phyloP scores from a whole-genome alignment of 345 rosid species.

The Heritiera fomes region DNA sequence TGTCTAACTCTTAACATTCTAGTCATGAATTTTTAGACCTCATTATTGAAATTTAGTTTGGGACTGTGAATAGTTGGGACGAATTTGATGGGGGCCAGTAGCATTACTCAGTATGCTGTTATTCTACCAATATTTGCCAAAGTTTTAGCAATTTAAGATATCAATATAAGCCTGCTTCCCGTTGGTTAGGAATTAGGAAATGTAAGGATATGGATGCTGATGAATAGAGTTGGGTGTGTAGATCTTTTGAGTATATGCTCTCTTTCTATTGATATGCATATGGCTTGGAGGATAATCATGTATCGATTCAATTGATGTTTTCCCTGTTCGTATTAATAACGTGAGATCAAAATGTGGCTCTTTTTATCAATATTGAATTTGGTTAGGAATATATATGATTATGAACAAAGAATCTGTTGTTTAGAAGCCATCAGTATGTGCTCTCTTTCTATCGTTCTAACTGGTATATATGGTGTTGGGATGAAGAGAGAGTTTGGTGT shows the following conservation, averaged over 20 bases:
- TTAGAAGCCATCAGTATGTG: neutral
- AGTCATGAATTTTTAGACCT: neutral
- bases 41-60: neutral
- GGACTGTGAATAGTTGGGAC: neutral
- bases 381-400: neutral
- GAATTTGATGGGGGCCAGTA: neutral
- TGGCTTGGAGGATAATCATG: neutral
- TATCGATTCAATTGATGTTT: neutral
- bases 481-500: neutral
- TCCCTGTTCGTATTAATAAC: neutral
- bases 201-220: neutral
- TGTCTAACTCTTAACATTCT: neutral
- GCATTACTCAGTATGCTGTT: neutral
- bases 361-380: neutral
- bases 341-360: neutral
- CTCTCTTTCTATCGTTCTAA: neutral
- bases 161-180: neutral
- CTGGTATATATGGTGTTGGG: neutral
- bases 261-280: neutral
- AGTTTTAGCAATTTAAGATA: neutral
- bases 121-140: neutral
- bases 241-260: neutral
- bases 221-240: neutral
- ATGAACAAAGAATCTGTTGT: neutral
- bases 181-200: neutral